Conservation (phyloP, 108 stramenopile species). For the Aurantiochytrium sp. region DNA sequence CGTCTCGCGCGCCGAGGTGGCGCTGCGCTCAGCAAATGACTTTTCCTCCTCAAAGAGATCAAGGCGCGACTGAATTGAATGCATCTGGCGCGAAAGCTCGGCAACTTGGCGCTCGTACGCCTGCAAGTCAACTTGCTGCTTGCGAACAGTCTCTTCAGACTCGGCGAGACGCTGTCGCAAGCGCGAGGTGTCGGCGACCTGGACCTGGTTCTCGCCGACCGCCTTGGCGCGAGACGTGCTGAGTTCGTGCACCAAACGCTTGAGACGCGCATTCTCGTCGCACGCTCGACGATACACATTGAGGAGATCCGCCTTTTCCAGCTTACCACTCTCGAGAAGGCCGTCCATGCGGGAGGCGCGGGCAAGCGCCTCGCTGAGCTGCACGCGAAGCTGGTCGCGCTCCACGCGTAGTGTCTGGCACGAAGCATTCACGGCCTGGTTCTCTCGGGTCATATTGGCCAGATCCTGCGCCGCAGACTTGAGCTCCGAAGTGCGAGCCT, state of each 20-base stretch:
- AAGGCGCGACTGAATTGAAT: background rate
- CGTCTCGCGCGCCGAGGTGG: conserved; percentile 8
- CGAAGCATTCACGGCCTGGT: background rate
- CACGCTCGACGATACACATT: background rate
- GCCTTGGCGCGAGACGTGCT: background rate
- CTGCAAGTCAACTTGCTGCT: background rate
- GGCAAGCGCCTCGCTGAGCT: conserved; percentile 9
- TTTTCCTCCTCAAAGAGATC: background rate
- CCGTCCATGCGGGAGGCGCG: conserved; percentile 2
- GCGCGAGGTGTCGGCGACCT: background rate
- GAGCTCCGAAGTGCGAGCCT: background rate
- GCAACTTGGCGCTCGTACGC: conserved; percentile 11
- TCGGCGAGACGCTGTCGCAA: background rate
- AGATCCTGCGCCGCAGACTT: background rate
- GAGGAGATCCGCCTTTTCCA: conserved; percentile 2
- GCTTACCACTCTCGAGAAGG: background rate
- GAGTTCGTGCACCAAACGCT: background rate
- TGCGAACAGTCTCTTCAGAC: background rate
- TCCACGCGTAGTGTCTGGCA: background rate
- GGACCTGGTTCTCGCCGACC: background rate
- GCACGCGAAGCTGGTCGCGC: background rate
- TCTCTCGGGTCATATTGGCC: conserved; percentile 10
- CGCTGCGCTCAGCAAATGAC: background rate
- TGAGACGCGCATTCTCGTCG: background rate
- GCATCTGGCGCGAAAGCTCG: conserved; percentile 18